Evolutionary conservation across 2,329 filamentous ascomycete genomes (phyloP), one percentile per base, ranked within the genome.

Genomic region (Cryphonectria nitschkei): DNA sequence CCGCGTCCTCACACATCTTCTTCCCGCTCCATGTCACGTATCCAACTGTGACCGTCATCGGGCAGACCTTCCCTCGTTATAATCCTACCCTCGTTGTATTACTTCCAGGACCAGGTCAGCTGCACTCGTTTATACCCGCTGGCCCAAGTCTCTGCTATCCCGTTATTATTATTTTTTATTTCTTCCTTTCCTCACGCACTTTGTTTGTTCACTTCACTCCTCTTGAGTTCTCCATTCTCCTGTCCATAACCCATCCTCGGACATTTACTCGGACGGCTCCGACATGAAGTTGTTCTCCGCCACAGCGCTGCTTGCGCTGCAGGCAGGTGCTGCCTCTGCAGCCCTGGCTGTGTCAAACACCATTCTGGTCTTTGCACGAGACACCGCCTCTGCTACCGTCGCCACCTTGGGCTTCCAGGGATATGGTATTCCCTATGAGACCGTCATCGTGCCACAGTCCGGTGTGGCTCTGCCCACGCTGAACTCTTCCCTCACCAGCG

Each of bases 351-450:
- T 78, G 76, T 79, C 78, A 77, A 84, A 72, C 78, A 89, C 86
- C 41, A 83, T 90, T 69, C 80, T 90, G 61, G 81, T 90, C 65
- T 82, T 90, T 73, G 87, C 86, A 56, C 82, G 83, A 73, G 87
- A 89, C 75, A 74, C 81, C 52, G 79, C 80, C 34, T 82, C 85
- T 2, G 85, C 85, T 11, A 79, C 79, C 26, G 83, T 84, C 39
- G 85, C 84, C 16, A 84, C 82, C 50, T 84, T 84, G 16, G 88
- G 88, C 34, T 82, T 90, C 11, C 85, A 87, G 75, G 87, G 82
- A 70, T 90, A 90, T 75, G 88, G 87, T 43, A 90, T 90, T 73
- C 87, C 88, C 1, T 90, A 84, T 74, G 81, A 89, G 74, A 81
- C 84, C 7, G 75, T 89, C 14, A 74, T 85, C 29, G 86, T 90